Conservation (phyloP, 768 basidiomycete species). For the Trichaptum fuscoviolaceum region DNA sequence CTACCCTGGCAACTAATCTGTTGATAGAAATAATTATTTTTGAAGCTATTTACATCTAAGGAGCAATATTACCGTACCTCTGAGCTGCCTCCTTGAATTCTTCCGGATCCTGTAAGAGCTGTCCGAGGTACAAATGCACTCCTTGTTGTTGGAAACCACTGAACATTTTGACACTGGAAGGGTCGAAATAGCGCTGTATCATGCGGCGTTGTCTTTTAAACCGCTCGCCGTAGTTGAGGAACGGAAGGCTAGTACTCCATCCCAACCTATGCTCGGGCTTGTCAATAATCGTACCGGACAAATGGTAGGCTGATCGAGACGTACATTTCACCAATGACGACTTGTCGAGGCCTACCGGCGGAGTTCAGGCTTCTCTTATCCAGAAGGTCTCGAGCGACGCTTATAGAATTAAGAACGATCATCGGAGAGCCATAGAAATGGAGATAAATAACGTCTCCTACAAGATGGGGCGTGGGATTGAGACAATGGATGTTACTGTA, state of each 20-base stretch:
- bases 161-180: neutral
- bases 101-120: neutral
- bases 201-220: neutral
- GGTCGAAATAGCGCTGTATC: neutral
- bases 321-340: constrained; percentile 10
- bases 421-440: constrained; percentile 9
- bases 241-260: neutral
- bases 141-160: neutral
- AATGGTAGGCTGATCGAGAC: neutral
- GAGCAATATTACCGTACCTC: neutral
- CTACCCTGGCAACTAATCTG: constrained; percentile 22
- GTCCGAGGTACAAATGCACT: neutral
- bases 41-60: neutral
- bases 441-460: constrained; percentile 15
- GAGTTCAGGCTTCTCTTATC: constrained; percentile 12
- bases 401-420: constrained; percentile 13
- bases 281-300: neutral
- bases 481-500: neutral
- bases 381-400: constrained; percentile 10
- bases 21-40: constrained; percentile 9
- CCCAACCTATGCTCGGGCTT: constrained; percentile 6
- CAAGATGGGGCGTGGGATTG: neutral
- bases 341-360: constrained; percentile 10
- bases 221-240: neutral
- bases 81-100: neutral